A percentile compares a stretch with the other conserved stretches of the same genome.
Conservation (phyloP, 179 eudicot genomes). For the Gypsophila paniculata region DNA sequence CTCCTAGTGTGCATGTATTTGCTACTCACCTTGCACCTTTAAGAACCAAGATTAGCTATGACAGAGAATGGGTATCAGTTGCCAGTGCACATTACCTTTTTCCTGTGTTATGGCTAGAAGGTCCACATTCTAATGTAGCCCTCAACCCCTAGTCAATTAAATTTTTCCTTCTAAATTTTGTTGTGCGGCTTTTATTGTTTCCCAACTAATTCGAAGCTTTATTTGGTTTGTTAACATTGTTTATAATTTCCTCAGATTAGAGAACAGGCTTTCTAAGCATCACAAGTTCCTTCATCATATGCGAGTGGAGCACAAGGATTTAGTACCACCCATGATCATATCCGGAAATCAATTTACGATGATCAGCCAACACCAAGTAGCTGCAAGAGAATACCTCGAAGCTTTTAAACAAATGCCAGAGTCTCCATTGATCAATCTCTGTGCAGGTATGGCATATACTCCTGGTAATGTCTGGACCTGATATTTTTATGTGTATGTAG, state of each 20-base stretch:
- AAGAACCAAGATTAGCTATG: background rate
- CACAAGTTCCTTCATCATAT: constrained; percentile 50
- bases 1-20: too few relatives aligned
- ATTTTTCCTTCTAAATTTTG: background rate
- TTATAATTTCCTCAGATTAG: constrained; percentile 30
- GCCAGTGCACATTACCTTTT: background rate
- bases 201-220: constrained; percentile 6
- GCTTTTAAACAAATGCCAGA: constrained; percentile 84
- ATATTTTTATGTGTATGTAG: background rate
- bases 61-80: background rate
- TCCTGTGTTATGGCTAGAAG: too few relatives aligned
- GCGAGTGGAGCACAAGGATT: constrained; percentile 52
- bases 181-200: background rate
- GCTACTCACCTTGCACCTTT: too few relatives aligned
- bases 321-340: constrained; percentile 70
- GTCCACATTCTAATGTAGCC: background rate
- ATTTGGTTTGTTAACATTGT: constrained; percentile 13
- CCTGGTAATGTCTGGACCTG: background rate
- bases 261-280: constrained; percentile 46
- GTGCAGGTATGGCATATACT: constrained; percentile 48
- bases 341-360: constrained; percentile 66
- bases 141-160: background rate
- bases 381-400: constrained; percentile 81
- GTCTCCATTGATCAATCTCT: constrained; percentile 73
- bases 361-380: constrained; percentile 83